Evolutionary conservation across 805 yeast species (phyloP).

Genomic region (Phaffomyces antillensis): DNA sequence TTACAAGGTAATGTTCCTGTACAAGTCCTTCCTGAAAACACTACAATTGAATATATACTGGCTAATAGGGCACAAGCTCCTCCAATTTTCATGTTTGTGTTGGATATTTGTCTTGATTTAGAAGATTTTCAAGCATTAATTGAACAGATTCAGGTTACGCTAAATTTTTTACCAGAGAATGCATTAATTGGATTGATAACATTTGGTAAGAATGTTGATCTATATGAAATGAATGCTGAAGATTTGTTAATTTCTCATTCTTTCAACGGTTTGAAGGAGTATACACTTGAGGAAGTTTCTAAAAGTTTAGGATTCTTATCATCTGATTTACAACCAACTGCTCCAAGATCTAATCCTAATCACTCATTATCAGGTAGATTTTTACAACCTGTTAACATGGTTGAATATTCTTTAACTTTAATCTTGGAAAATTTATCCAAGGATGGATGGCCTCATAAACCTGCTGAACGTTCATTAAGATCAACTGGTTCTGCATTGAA

Average conservation of each 20-base stretch:
- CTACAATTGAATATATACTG: conserved; percentile 47
- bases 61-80: conserved; percentile 27
- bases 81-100: conserved; percentile 45
- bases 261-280: conserved; percentile 52
- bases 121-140: conserved; percentile 47
- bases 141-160: conserved; percentile 39
- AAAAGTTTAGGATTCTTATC: conserved; percentile 38
- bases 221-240: conserved; percentile 42
- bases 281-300: conserved; percentile 41
- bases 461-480: conserved; percentile 42
- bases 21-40: conserved; percentile 12
- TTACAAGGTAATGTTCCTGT: conserved; percentile 13
- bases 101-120: conserved; percentile 47
- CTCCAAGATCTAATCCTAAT: neutral
- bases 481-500: conserved; percentile 56
- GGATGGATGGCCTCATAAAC: conserved; percentile 42
- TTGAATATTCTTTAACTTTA: conserved; percentile 42
- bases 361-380: conserved; percentile 9
- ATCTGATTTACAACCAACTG: conserved; percentile 22
- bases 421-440: conserved; percentile 41
- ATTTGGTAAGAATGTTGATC: conserved; percentile 52
- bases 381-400: conserved; percentile 15
- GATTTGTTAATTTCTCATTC: conserved; percentile 30
- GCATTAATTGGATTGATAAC: conserved; percentile 52
- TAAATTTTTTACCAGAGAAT: conserved; percentile 45